These are phyloP conservation scores for Pisolithus microcarpus DNA, from an alignment of 768 basidiomycete species.

Conservation along the genomic window DNA sequence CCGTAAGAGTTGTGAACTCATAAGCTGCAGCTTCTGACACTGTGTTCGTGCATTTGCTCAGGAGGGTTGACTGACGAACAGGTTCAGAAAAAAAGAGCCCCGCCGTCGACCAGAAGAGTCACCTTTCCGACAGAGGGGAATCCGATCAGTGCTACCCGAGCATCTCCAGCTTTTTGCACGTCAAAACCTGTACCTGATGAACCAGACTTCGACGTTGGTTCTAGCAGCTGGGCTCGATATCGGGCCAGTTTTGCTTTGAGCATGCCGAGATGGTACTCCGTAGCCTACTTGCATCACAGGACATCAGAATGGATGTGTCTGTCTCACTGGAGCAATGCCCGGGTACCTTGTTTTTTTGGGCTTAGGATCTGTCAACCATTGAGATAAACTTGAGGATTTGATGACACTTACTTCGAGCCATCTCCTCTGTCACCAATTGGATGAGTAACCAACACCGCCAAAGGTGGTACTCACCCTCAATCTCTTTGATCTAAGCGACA, in stretches of 20 bases:
- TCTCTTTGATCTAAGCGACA: constrained; percentile 75
- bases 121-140: constrained; percentile 95
- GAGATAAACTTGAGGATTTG: background rate
- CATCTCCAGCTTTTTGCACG: constrained; percentile 83
- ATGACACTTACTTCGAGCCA: constrained; percentile 81
- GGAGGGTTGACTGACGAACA: constrained; percentile 67
- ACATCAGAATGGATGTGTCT: constrained; percentile 7
- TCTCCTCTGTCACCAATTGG: constrained; percentile 63
- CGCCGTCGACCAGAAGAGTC: background rate
- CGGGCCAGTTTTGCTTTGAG: constrained; percentile 92
- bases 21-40: constrained; percentile 85
- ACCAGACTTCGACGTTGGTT: constrained; percentile 80
- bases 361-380: constrained; percentile 30
- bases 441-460: background rate
- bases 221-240: constrained; percentile 91
- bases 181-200: constrained; percentile 81
- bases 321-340: constrained; percentile 1
- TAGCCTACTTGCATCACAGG: constrained; percentile 49
- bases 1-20: constrained; percentile 91
- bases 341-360: constrained; percentile 89
- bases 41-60: constrained; percentile 89
- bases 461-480: constrained; percentile 65
- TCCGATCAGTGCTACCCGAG: constrained; percentile 85
- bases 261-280: constrained; percentile 89
- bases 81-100: constrained; percentile 2